Conservation (phyloP, 1,284 basidiomycete genomes). For the Singerocomus inundabilis region DNA sequence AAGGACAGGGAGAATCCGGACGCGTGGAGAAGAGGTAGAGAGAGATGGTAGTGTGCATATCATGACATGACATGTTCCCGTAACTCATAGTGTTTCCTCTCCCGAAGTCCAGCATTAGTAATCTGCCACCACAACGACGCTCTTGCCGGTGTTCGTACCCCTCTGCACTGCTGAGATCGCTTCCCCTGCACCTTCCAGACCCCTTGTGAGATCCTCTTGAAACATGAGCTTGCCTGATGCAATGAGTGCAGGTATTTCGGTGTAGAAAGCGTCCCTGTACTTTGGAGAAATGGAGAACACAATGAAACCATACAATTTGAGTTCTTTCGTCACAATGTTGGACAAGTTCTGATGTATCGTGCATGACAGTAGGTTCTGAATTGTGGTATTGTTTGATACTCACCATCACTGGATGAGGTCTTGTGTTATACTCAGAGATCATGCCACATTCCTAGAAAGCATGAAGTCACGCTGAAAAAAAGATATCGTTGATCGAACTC, state of each 20-base stretch:
- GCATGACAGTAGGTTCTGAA: background rate
- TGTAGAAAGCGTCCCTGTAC: conserved; percentile 11
- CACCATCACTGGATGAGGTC: conserved; percentile 12
- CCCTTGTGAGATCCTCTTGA: conserved; percentile 13
- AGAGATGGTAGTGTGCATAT: conserved; percentile 25
- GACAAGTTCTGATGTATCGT: conserved; percentile 14
- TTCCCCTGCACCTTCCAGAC: conserved; percentile 16
- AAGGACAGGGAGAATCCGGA: conserved; percentile 34
- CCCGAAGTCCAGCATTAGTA: too few species aligned
- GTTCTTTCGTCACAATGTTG: conserved; percentile 6
- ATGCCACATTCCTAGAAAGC: conserved; percentile 22
- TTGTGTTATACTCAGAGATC: conserved; percentile 16
- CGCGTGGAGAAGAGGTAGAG: conserved; percentile 13
- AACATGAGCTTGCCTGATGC: conserved; percentile 13
- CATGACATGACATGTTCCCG: background rate
- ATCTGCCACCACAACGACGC: conserved; percentile 14
- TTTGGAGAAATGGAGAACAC: conserved; percentile 7
- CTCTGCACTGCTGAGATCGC: conserved; percentile 22
- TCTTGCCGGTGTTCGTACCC: conserved; percentile 24
- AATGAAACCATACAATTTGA: conserved; percentile 18
- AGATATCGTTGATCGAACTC: background rate
- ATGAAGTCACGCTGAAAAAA: background rate
- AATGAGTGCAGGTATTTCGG: conserved; percentile 17
- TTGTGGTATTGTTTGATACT: background rate
- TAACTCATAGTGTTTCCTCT: too few species aligned